phyloP scores from a whole-genome alignment of 192 early-diverging fungal genomes.

The Linnemannia exigua region DNA sequence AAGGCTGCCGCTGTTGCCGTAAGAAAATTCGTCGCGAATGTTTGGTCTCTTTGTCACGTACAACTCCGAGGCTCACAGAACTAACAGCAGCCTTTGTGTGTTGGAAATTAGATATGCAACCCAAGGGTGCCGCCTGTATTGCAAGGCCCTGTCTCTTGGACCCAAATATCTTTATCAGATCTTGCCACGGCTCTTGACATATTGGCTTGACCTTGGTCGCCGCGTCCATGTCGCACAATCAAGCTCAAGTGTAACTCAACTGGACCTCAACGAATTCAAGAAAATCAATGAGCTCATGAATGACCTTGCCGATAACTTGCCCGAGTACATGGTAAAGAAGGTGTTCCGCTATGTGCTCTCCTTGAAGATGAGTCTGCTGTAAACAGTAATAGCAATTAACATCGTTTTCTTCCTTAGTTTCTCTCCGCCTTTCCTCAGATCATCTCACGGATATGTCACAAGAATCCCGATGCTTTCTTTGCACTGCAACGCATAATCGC shows the following conservation, averaged over 20 bases:
- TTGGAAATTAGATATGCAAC: conserved; percentile 24
- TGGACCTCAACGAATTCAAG: conserved; percentile 7
- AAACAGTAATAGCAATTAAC: no score
- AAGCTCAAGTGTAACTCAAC: not conserved
- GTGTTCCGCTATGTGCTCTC: conserved; percentile 16
- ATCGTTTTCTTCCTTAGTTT: conserved; percentile 57
- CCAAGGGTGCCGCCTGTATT: conserved; percentile 28
- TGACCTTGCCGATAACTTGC: conserved; percentile 38
- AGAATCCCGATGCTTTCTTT: conserved; percentile 72
- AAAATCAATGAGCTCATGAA: conserved; percentile 39
- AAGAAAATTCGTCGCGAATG: not conserved
- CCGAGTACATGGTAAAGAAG: conserved; percentile 52
- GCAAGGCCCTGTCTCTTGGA: conserved; percentile 73
- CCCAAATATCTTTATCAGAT: conserved; percentile 88
- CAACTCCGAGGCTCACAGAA: not conserved
- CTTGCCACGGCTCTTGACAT: conserved; percentile 85
- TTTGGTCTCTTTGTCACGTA: not conserved
- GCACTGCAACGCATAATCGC: conserved; percentile 80
- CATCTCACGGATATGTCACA: conserved; percentile 87
- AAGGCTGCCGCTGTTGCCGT: conserved; percentile 12
- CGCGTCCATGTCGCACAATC: conserved; percentile 9
- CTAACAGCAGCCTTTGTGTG: not conserved
- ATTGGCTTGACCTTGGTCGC: conserved; percentile 85
- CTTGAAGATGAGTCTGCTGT: not conserved
- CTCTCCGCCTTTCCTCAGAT: conserved; percentile 89